phyloP scores from a whole-genome alignment of 1,284 basidiomycete species.

The Ceraceosorus bombacis region DNA sequence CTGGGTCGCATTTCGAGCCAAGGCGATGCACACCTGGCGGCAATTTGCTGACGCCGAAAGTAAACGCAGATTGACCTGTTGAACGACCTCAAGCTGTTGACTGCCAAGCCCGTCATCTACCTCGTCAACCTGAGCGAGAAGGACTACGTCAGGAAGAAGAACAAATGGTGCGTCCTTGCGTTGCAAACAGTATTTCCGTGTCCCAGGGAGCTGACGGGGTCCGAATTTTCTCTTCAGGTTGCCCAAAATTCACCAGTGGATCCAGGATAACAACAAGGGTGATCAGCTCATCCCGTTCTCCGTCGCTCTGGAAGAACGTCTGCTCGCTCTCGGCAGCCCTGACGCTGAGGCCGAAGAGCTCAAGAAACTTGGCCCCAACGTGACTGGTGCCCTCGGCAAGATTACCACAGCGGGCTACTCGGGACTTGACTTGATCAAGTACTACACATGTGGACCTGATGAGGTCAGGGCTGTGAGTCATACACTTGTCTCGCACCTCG shows the following conservation, averaged over 20 bases:
- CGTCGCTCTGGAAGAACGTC: slow-evolving; percentile 86
- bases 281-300: slow-evolving; percentile 96
- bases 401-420: slow-evolving; percentile 47
- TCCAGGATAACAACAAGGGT: slow-evolving; percentile 92
- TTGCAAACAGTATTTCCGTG: slow-evolving; percentile 36
- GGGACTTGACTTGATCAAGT: slow-evolving; percentile 41
- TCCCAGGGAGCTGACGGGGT: neutral
- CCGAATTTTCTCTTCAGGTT: slow-evolving; percentile 48
- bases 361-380: slow-evolving; percentile 35
- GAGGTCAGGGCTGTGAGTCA: slow-evolving; percentile 66
- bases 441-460: slow-evolving; percentile 87
- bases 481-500: neutral
- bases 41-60: no score
- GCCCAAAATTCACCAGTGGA: slow-evolving; percentile 97
- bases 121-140: slow-evolving; percentile 94
- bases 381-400: slow-evolving; percentile 42
- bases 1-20: neutral
- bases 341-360: slow-evolving; percentile 42
- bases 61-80: slow-evolving; percentile 77
- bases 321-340: slow-evolving; percentile 54
- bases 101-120: slow-evolving; percentile 96
- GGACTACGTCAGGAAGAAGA: slow-evolving; percentile 96
- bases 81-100: slow-evolving; percentile 82
- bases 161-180: slow-evolving; percentile 66
- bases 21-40: no score